A percentile compares a stretch with the other conserved stretches of the same genome.
Conservation (phyloP, 2,329 filamentous ascomycete genomes). For the Colletotrichum navitas region DNA sequence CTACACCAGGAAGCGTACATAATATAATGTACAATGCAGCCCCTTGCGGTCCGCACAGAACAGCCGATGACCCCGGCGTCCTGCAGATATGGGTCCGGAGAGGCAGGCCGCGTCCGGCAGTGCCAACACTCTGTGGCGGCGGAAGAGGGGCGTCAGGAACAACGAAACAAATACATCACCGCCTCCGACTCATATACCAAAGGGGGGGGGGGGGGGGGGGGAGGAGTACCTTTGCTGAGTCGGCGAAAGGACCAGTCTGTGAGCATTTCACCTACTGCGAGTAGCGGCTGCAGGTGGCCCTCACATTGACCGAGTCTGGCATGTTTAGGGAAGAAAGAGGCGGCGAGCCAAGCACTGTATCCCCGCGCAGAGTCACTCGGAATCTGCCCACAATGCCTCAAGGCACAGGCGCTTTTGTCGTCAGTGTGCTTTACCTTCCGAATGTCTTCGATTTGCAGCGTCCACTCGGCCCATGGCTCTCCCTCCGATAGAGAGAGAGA, state of each 20-base stretch:
- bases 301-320: conserved; percentile 9
- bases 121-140: conserved; percentile 9
- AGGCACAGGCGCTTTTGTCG: not conserved
- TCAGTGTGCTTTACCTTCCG: not conserved
- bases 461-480: not conserved
- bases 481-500: not conserved
- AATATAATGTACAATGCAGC: not conserved
- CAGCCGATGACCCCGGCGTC: conserved; percentile 33
- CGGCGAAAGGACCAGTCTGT: not conserved
- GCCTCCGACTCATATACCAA: conserved; percentile 18
- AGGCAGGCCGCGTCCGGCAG: conserved; percentile 13
- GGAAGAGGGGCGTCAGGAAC: conserved; percentile 20
- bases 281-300: conserved; percentile 10
- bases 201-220: not conserved
- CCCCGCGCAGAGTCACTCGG: conserved; percentile 3
- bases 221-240: conserved; percentile 8
- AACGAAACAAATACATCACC: conserved; percentile 19
- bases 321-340: conserved; percentile 19
- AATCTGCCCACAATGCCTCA: not conserved
- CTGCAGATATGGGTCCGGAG: conserved; percentile 7
- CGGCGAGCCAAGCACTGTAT: conserved; percentile 1
- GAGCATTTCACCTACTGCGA: conserved; percentile 9
- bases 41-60: conserved; percentile 28
- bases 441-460: not conserved
- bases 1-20: conserved; percentile 29